Evolutionary conservation across 805 yeast species (phyloP).

Genomic region (Metschnikowia cerradonensis): DNA sequence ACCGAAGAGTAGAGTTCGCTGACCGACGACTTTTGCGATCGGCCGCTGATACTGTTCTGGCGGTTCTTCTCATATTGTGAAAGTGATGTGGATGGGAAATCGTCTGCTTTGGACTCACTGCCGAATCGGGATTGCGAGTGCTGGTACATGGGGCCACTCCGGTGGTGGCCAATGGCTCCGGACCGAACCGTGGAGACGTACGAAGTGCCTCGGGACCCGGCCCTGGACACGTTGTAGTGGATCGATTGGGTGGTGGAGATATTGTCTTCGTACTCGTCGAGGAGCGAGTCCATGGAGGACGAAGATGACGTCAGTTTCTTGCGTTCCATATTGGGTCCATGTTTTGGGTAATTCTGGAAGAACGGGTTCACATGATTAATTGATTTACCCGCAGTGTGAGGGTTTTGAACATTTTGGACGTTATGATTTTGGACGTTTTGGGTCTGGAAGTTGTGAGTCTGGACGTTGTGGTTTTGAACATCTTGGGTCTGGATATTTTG

Average conservation of each 20-base stretch:
- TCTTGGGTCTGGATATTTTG: too few species aligned
- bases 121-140: neutral
- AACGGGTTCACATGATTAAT: neutral
- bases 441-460: neutral
- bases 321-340: neutral
- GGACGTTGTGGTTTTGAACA: too few species aligned
- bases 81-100: slow-evolving; percentile 33
- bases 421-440: neutral
- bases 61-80: slow-evolving; percentile 32
- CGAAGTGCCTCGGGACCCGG: slow-evolving; percentile 26
- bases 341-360: neutral
- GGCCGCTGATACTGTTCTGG: slow-evolving; percentile 15
- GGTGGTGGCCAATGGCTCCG: neutral
- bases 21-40: slow-evolving; percentile 36
- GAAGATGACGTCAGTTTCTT: slow-evolving; percentile 8
- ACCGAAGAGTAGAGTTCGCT: slow-evolving; percentile 42
- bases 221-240: slow-evolving; percentile 22
- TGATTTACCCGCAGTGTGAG: slow-evolving; percentile 7
- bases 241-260: slow-evolving; percentile 27
- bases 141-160: neutral
- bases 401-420: neutral
- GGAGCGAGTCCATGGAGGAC: slow-evolving; percentile 36
- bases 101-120: slow-evolving; percentile 8
- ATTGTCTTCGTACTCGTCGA: slow-evolving; percentile 44
- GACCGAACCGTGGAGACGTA: slow-evolving; percentile 14